A percentile compares a stretch with the other conserved stretches of the same genome.
Evolutionary conservation across 2,329 filamentous ascomycete genomes (phyloP).

Genomic region (Fusarium aywerte): DNA sequence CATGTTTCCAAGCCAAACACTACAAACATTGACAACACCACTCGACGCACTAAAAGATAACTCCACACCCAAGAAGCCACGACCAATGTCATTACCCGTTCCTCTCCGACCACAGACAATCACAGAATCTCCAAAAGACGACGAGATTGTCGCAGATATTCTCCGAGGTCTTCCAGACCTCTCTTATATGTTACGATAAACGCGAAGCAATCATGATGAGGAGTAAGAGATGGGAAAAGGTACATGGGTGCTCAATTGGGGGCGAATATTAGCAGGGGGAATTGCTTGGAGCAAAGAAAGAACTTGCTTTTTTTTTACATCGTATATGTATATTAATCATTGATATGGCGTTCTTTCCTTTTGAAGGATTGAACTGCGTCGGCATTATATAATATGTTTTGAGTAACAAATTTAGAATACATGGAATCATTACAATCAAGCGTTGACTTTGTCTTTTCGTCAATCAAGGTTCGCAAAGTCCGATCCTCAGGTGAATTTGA

Average conservation of each 20-base stretch:
- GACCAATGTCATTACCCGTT: conserved; percentile 7
- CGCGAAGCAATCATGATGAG: conserved; percentile 18
- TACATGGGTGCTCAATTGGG: background rate
- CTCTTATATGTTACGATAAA: conserved; percentile 59
- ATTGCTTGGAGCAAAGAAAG: background rate
- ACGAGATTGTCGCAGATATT: conserved; percentile 50
- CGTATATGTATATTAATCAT: conserved; percentile 36
- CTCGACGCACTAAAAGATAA: conserved; percentile 3
- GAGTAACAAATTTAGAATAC: conserved; percentile 2
- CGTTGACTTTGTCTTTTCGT: background rate
- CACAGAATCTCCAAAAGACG: conserved; percentile 41
- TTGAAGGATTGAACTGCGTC: conserved; percentile 14
- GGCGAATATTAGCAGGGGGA: background rate
- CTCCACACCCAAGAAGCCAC: background rate
- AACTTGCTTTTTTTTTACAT: background rate
- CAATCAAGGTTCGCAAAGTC: background rate
- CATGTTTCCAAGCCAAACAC: conserved; percentile 2
- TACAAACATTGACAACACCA: conserved; percentile 10
- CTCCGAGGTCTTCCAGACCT: conserved; percentile 56
- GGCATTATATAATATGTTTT: conserved; percentile 5
- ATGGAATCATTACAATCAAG: background rate
- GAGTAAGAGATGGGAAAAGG: conserved; percentile 19
- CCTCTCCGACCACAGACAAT: conserved; percentile 14
- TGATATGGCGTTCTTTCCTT: conserved; percentile 25
- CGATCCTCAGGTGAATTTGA: background rate